These are phyloP conservation scores for Azolla pinnata DNA, from an alignment of 75 land plant genomes.

Conservation along the genomic window DNA sequence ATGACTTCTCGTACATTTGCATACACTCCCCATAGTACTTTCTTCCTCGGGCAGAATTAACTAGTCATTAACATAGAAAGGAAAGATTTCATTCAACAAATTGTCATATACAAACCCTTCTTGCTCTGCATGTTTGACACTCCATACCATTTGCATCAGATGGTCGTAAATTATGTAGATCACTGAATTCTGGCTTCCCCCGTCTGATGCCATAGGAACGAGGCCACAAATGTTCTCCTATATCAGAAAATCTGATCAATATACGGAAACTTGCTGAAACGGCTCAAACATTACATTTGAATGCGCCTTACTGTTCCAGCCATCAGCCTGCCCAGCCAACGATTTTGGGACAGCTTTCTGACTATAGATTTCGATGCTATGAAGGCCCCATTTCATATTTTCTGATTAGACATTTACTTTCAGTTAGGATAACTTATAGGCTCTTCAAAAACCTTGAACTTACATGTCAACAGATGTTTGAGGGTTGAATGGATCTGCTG, in stretches of 20 bases:
- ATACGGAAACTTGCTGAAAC: no score
- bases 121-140: neutral
- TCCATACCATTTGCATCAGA: constrained; percentile 58
- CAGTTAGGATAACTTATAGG: neutral
- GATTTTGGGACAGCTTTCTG: constrained; percentile 36
- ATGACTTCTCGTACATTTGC: constrained; percentile 7
- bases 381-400: no score
- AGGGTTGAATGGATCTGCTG: constrained; percentile 47
- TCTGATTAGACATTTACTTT: neutral
- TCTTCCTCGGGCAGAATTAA: constrained; percentile 68
- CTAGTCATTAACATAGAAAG: constrained; percentile 25
- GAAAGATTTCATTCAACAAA: neutral
- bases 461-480: constrained; percentile 49
- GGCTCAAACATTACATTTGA: no score
- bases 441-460: neutral
- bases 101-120: neutral
- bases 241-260: no score
- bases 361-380: constrained; percentile 60
- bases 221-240: constrained; percentile 83
- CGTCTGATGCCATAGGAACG: constrained; percentile 51
- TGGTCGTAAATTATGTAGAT: constrained; percentile 65
- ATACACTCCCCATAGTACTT: constrained; percentile 59
- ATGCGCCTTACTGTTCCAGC: constrained; percentile 76
- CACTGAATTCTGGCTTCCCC: constrained; percentile 50
- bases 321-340: constrained; percentile 46